These are phyloP conservation scores for Posidonia oceanica DNA, from an alignment of 116 monocot genomes.

Conservation along the genomic window DNA sequence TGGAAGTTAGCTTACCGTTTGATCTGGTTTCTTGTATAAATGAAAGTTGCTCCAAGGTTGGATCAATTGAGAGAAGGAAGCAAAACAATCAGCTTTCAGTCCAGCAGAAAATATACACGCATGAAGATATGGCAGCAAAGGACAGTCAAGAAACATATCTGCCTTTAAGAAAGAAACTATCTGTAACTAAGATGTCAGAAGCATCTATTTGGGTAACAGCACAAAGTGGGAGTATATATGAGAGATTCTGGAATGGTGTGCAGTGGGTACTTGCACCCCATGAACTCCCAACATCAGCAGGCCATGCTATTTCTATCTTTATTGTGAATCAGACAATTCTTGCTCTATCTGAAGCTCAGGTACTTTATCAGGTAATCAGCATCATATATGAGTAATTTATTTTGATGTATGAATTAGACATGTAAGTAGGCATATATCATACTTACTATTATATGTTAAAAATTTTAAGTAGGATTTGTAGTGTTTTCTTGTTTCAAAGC, in stretches of 20 bases:
- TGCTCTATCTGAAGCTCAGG: conserved; percentile 58
- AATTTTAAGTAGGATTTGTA: too few species aligned
- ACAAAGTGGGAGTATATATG: conserved; percentile 76
- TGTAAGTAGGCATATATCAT: neutral
- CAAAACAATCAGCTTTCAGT: neutral
- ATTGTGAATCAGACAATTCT: conserved; percentile 70
- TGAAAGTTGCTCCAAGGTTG: conserved; percentile 60
- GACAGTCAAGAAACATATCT: conserved; percentile 22
- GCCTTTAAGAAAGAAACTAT: conserved; percentile 62
- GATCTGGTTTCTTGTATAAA: conserved; percentile 62
- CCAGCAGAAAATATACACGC: neutral
- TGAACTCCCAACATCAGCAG: conserved; percentile 51
- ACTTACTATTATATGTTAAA: too few species aligned
- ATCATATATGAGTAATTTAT: neutral
- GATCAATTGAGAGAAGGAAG: conserved; percentile 32
- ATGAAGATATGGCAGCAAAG: neutral
- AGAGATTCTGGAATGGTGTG: conserved; percentile 95
- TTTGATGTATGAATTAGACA: neutral
- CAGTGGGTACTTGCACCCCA: conserved; percentile 92
- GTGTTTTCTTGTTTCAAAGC: too few species aligned
- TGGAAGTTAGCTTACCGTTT: conserved; percentile 60
- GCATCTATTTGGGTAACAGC: conserved; percentile 85
- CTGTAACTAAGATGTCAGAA: conserved; percentile 65
- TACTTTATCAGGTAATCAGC: conserved; percentile 51
- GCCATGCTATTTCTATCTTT: conserved; percentile 50